A percentile compares a stretch with the other conserved stretches of the same genome.
These are phyloP conservation scores for Hyphodiscus sp. DNA, from an alignment of 2,329 filamentous ascomycete genomes.

Conservation along the genomic window DNA sequence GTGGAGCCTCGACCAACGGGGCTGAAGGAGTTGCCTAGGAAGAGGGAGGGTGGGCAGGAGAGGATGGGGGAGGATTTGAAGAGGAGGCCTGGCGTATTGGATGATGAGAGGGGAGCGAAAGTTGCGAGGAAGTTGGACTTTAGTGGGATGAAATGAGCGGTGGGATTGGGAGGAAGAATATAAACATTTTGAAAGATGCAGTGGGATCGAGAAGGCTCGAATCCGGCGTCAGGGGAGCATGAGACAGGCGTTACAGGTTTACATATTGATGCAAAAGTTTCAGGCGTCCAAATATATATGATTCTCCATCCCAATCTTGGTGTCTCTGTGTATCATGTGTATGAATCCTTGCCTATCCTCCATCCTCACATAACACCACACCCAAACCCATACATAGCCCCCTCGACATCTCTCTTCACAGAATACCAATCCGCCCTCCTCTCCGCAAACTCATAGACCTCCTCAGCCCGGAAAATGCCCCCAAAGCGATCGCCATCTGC, in stretches of 20 bases:
- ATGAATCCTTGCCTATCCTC: neutral
- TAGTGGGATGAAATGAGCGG: slow-evolving; percentile 20
- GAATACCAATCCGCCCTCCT: slow-evolving; percentile 74
- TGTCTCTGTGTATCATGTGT: neutral
- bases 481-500: slow-evolving; percentile 85
- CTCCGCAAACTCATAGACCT: slow-evolving; percentile 53
- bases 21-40: slow-evolving; percentile 75
- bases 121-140: slow-evolving; percentile 31
- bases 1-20: slow-evolving; percentile 75
- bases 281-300: neutral
- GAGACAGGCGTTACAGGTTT: neutral
- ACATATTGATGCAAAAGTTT: neutral
- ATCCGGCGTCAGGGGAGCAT: neutral
- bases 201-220: no score
- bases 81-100: slow-evolving; percentile 55
- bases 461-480: slow-evolving; percentile 89
- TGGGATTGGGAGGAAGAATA: neutral
- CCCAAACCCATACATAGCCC: slow-evolving; percentile 94
- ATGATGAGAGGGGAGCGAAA: slow-evolving; percentile 63
- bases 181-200: no score
- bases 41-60: slow-evolving; percentile 63
- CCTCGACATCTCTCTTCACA: slow-evolving; percentile 82
- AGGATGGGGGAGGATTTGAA: slow-evolving; percentile 73
- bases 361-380: slow-evolving; percentile 69
- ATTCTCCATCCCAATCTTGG: neutral